These are phyloP conservation scores for Pyracantha coccinea DNA, from an alignment of 331 rosid genomes.

Conservation along the genomic window DNA sequence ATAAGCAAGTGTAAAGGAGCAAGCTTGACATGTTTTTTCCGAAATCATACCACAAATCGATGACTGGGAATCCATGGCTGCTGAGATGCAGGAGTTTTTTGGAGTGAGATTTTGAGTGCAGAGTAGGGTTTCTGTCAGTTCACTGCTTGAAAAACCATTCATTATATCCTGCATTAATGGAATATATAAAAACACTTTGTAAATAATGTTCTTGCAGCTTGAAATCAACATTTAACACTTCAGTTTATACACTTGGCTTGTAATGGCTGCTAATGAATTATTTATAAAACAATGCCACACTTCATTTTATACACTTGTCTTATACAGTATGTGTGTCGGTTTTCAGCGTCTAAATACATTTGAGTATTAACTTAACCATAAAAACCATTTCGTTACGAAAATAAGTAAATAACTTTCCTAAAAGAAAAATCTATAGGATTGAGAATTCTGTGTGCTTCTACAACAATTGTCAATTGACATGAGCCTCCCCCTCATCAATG, in stretches of 20 bases:
- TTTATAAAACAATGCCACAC: background rate
- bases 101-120: constrained; percentile 43
- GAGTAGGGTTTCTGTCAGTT: constrained; percentile 24
- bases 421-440: background rate
- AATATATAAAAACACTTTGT: background rate
- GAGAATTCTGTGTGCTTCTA: background rate
- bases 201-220: background rate
- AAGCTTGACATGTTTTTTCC: background rate
- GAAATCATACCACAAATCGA: constrained; percentile 43
- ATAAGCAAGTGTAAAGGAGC: background rate
- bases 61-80: constrained; percentile 68
- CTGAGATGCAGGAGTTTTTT: constrained; percentile 48
- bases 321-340: no score
- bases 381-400: no score
- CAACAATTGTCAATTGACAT: background rate
- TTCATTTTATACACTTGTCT: background rate
- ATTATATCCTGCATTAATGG: constrained; percentile 45
- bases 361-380: no score
- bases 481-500: background rate
- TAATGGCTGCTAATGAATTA: background rate
- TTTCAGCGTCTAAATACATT: no score
- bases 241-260: background rate
- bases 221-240: background rate
- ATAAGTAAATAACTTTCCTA: background rate
- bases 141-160: constrained; percentile 36